Evolutionary conservation across 1,139 yeast genomes (phyloP).

Genomic region (Scheffersomyces titani): DNA sequence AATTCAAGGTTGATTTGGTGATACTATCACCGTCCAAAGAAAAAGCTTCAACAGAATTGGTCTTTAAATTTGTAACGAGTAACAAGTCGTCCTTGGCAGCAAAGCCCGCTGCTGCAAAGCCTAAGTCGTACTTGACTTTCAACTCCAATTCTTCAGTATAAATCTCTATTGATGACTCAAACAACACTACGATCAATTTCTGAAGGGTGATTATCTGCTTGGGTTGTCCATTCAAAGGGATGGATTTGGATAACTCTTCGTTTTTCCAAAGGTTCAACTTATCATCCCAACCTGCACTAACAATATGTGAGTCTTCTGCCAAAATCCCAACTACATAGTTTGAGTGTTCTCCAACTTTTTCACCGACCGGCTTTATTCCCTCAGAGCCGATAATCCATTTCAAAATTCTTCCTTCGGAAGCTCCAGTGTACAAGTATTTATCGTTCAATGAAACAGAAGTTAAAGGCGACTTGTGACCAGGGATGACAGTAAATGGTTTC

Average conservation of each 20-base stretch:
- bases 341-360: constrained; percentile 39
- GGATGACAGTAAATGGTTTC: constrained; percentile 45
- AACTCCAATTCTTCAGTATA: constrained; percentile 23
- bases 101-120: constrained; percentile 41
- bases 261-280: constrained; percentile 52
- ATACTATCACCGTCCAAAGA: constrained; percentile 15
- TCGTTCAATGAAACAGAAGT: constrained; percentile 45
- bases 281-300: constrained; percentile 89
- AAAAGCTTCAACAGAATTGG: constrained; percentile 33
- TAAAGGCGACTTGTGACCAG: constrained; percentile 83
- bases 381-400: constrained; percentile 51
- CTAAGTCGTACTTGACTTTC: constrained; percentile 24
- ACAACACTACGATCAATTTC: constrained; percentile 41
- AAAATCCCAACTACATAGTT: constrained; percentile 57
- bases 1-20: constrained; percentile 13
- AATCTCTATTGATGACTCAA: constrained; percentile 46
- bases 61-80: constrained; percentile 53
- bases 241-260: constrained; percentile 24
- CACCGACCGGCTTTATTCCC: constrained; percentile 32
- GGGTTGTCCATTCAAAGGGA: constrained; percentile 62
- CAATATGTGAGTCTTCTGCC: constrained; percentile 26
- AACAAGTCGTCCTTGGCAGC: constrained; percentile 39
- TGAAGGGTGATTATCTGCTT: constrained; percentile 42
- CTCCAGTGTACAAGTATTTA: constrained; percentile 58
- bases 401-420: constrained; percentile 77